Conservation (phyloP, 768 basidiomycete species). For the Xerocomellus amylosporus region DNA sequence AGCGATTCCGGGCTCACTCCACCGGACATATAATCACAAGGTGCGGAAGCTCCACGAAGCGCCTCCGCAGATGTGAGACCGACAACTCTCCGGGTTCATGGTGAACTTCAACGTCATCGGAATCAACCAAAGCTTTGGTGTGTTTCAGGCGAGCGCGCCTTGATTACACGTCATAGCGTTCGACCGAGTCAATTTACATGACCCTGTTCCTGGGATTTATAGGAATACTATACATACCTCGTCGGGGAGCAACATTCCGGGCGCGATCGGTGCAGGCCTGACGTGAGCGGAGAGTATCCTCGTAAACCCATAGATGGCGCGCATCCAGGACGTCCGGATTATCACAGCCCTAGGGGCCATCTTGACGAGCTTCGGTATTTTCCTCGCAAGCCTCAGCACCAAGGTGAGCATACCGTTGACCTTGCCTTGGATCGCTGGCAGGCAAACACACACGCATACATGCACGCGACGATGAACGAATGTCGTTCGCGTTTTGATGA, state of each 20-base stretch:
- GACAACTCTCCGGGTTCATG: not conserved
- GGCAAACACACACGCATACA: not conserved
- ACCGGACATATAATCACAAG: not conserved
- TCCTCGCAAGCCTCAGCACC: not conserved
- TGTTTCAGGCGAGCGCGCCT: not conserved
- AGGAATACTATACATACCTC: constrained; percentile 6
- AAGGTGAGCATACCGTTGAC: not conserved
- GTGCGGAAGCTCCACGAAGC: not conserved
- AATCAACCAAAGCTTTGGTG: not conserved
- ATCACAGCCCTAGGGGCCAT: not conserved
- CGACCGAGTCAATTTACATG: not conserved
- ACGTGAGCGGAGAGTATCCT: constrained; percentile 1
- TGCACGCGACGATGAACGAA: not conserved
- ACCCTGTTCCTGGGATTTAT: not conserved
- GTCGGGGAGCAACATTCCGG: not conserved
- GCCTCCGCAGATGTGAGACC: not conserved
- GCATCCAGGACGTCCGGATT: not conserved
- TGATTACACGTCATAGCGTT: not conserved
- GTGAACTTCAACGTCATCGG: not conserved
- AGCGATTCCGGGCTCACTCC: not conserved
- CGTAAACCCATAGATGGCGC: not conserved
- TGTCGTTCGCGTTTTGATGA: not conserved
- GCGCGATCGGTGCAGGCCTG: not conserved
- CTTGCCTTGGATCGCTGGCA: not conserved
- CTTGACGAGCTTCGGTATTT: not conserved